Conservation (phyloP, 1,284 basidiomycete species). For the Pisolithus thermaeus region DNA sequence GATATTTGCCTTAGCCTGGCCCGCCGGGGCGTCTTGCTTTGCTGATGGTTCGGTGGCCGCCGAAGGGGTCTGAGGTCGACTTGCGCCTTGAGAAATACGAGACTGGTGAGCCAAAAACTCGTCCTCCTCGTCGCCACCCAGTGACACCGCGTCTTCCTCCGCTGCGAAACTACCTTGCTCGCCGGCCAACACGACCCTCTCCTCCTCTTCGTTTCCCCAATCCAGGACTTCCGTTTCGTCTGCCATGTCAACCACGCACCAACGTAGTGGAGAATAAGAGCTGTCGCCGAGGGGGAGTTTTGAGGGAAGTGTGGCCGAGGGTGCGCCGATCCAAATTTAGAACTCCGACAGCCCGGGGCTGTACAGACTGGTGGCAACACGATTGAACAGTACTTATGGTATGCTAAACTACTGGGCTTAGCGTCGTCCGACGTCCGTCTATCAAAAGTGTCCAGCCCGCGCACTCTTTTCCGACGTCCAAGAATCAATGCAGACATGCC, state of each 20-base stretch:
- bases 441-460: conserved; percentile 30
- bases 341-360: conserved; percentile 20
- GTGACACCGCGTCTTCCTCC: conserved; percentile 65
- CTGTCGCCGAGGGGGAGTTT: not conserved
- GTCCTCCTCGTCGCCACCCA: conserved; percentile 68
- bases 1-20: not conserved
- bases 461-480: conserved; percentile 34
- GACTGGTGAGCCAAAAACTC: conserved; percentile 33
- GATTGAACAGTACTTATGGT: not conserved
- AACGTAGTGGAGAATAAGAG: not conserved
- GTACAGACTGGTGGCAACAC: not conserved
- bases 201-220: conserved; percentile 72
- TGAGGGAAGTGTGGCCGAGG: conserved; percentile 8
- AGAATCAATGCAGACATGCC: conserved; percentile 44
- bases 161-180: conserved; percentile 24
- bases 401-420: not conserved
- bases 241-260: conserved; percentile 43
- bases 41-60: conserved; percentile 9
- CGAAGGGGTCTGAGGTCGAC: conserved; percentile 13
- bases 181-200: conserved; percentile 29
- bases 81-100: conserved; percentile 21
- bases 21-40: conserved; percentile 11
- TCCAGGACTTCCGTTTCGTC: conserved; percentile 66
- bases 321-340: conserved; percentile 22
- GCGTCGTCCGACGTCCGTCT: not conserved